phyloP scores from a whole-genome alignment of 2,329 filamentous ascomycete species.

The Ascochyta clinopodiicola region DNA sequence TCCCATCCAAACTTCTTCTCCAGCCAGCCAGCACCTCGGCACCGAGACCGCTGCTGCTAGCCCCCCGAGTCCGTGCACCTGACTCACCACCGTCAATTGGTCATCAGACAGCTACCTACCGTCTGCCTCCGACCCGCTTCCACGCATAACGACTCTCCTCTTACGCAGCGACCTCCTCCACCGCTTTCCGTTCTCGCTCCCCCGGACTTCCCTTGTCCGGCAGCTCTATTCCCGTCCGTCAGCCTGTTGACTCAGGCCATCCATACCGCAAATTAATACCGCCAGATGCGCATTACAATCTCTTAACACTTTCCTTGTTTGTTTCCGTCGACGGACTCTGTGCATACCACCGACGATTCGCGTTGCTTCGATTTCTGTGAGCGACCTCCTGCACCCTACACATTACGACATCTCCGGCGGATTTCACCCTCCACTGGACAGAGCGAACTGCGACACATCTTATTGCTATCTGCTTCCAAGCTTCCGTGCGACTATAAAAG shows the following conservation, averaged over 20 bases:
- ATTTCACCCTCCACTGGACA: slow-evolving; percentile 5
- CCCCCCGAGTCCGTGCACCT: slow-evolving; percentile 43
- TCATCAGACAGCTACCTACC: slow-evolving; percentile 35
- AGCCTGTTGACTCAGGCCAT: slow-evolving; percentile 51
- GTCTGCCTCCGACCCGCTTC: slow-evolving; percentile 39
- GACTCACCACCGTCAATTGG: slow-evolving; percentile 43
- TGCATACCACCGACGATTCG: slow-evolving; percentile 50
- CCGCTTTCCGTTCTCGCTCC: slow-evolving; percentile 34
- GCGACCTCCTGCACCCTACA: slow-evolving; percentile 34
- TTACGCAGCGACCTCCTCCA: slow-evolving; percentile 45
- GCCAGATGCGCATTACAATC: slow-evolving; percentile 54
- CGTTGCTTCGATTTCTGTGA: slow-evolving; percentile 34
- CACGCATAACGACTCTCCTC: slow-evolving; percentile 49
- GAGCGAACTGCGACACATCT: slow-evolving; percentile 27
- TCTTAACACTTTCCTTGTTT: slow-evolving; percentile 52
- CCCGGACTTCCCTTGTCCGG: slow-evolving; percentile 38
- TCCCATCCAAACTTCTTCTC: slow-evolving; percentile 27
- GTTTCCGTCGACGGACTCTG: slow-evolving; percentile 48
- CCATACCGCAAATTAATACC: slow-evolving; percentile 48
- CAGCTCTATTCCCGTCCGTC: slow-evolving; percentile 28
- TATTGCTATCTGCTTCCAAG: slow-evolving; percentile 45
- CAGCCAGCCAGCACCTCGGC: slow-evolving; percentile 33
- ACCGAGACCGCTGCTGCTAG: slow-evolving; percentile 17
- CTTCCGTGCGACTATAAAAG: slow-evolving; percentile 44
- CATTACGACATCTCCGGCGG: slow-evolving; percentile 38